These are phyloP conservation scores for Kwoniella pini DNA, from an alignment of 768 basidiomycete genomes.

Conservation along the genomic window DNA sequence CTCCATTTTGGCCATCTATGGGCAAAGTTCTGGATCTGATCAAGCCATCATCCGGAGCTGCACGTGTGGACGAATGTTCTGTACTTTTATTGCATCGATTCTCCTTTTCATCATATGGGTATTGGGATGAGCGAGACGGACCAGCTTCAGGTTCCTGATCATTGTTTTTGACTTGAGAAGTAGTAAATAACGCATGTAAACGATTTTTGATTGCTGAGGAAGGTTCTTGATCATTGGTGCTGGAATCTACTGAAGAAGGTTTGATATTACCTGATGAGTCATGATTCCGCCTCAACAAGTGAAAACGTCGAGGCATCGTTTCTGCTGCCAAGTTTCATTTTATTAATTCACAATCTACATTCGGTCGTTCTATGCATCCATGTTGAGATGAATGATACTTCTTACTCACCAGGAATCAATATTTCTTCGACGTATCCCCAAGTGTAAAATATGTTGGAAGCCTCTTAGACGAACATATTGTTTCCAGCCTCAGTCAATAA, in stretches of 20 bases:
- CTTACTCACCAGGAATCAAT: no score
- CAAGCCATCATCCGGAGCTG: neutral
- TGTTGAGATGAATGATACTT: no score
- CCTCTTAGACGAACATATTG: no score
- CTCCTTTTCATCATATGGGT: neutral
- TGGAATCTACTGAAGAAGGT: neutral
- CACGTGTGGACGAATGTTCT: neutral
- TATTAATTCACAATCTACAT: no score
- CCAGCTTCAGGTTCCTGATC: neutral
- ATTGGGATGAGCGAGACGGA: constrained; percentile 1
- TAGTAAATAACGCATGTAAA: constrained; percentile 5
- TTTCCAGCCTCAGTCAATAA: no score
- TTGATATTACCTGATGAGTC: neutral
- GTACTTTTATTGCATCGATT: neutral
- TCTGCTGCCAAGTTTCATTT: no score
- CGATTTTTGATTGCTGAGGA: constrained; percentile 1
- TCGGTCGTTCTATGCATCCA: no score
- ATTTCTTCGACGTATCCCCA: no score
- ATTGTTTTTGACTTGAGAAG: neutral
- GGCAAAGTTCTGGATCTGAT: constrained; percentile 1
- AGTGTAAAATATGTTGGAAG: no score
- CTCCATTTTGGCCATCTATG: neutral
- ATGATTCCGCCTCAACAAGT: neutral
- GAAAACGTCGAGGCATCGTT: constrained; percentile 5
- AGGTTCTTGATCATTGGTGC: neutral